Base-by-base conservation (phyloP, 2,329 filamentous ascomycete genomes). In the Teratosphaeria epicoccoides region DNA sequence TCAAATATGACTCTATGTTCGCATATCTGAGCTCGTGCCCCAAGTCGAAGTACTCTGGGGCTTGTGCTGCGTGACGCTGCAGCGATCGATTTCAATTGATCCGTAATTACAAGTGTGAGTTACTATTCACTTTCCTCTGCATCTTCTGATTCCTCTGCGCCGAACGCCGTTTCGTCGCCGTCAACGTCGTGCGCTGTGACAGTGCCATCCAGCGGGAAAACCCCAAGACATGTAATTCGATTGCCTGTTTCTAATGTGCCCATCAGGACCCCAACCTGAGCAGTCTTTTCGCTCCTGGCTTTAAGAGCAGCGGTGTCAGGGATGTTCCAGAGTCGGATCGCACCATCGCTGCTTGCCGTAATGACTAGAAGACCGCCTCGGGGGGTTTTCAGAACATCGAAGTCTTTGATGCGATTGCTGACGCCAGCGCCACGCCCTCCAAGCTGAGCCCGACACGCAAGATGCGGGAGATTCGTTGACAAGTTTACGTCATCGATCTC, bases 201-300 rank as follows among this genome's bases (percentile, higher is more conserved):
- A 46, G 61, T 59, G 12, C 62, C 65, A 51, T 67, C 64, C 88
- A 97, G 94, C 57, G 87, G 74, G 72, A 95, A 97, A 22, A 85
- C 85, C 61, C 82, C 83, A 62, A 97, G 66, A 66, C 93, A 97
- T 33, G 90, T 97, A 59, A 97, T 89, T 52, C 93, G 77, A 66
- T 91, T 90, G 45, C 84, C 83, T 22, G 90, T 95, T 69, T 90
- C 85, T 63, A 93, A 93, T 26, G 79, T 82, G 14, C 84, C 88
- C 44, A 95, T 66, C 51, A 94, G 66, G 57, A 71, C 77, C 25
- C 87, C 89, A 22, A 87, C 68, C 56, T 81, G 76, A 25, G 58
- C 64, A 6, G 67, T 61, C 6, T 63, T 51, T 9, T 12, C 17
- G 28, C 12, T 9, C 23, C 14, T 20, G 14, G 20, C n/a, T 10